Evolutionary conservation across 176 grass and related monocot genomes (phyloP).

Genomic region (Cenchrus purpureus): DNA sequence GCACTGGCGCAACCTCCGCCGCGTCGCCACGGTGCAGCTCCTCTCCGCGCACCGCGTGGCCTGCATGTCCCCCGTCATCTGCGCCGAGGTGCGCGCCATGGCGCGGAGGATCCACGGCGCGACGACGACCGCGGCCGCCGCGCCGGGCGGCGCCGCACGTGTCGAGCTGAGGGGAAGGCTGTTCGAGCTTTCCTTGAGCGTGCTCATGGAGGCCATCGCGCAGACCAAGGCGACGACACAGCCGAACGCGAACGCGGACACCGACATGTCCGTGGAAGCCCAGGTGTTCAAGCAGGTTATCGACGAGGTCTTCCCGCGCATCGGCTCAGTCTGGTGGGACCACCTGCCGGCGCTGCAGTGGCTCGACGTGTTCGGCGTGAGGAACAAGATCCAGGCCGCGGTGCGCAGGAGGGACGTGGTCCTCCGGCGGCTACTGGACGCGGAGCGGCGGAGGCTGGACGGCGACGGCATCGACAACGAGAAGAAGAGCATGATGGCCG

Average conservation of each 20-base stretch:
- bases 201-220: constrained; percentile 52
- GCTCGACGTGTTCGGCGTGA: constrained; percentile 44
- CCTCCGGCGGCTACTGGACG: constrained; percentile 50
- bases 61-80: background rate
- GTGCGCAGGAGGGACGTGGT: constrained; percentile 42
- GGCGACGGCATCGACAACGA: background rate
- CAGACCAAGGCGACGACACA: constrained; percentile 16
- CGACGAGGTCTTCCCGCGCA: constrained; percentile 23
- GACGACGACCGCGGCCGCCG: background rate
- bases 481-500: constrained; percentile 49
- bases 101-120: constrained; percentile 27
- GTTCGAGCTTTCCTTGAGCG: constrained; percentile 43
- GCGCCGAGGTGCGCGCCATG: constrained; percentile 33
- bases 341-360: constrained; percentile 57
- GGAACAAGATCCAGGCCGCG: constrained; percentile 35
- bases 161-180: constrained; percentile 51
- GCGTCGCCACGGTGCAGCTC: constrained; percentile 52
- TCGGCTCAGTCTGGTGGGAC: constrained; percentile 41
- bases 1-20: constrained; percentile 58
- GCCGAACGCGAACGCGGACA: background rate
- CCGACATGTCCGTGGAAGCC: constrained; percentile 35
- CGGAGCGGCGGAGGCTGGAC: constrained; percentile 24
- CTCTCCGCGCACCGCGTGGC: constrained; percentile 42
- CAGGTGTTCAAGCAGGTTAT: constrained; percentile 39
- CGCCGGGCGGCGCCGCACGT: background rate